Evolutionary conservation across 306 rosid genomes (phyloP).

Genomic region (Ammopiptanthus mongolicus): DNA sequence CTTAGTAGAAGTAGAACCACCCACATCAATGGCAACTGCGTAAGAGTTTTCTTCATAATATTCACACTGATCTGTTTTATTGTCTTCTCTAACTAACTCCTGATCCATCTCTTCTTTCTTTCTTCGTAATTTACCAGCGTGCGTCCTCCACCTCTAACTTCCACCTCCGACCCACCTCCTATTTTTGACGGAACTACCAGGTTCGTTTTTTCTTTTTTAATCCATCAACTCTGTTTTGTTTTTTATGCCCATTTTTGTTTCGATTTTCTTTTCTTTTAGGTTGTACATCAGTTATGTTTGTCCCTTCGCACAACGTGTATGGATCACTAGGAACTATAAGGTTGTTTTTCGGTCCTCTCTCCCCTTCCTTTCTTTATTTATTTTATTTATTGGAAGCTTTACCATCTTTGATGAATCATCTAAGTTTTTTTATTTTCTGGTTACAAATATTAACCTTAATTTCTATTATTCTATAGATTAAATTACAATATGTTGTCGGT

Average conservation of each 20-base stretch:
- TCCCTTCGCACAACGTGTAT: slow-evolving; percentile 62
- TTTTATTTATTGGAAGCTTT: neutral
- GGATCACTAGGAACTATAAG: slow-evolving; percentile 62
- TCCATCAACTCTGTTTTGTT: neutral
- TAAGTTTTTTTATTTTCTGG: neutral
- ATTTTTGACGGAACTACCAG: slow-evolving; percentile 58
- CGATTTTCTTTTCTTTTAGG: slow-evolving; percentile 20
- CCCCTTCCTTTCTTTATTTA: neutral
- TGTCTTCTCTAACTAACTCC: neutral
- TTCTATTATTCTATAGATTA: too few relatives aligned
- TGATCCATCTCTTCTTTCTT: too few relatives aligned
- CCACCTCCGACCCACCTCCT: slow-evolving; percentile 45
- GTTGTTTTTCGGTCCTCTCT: slow-evolving; percentile 18
- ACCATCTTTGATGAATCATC: neutral
- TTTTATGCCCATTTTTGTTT: neutral
- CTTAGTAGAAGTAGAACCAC: too few relatives aligned
- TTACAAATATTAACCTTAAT: neutral
- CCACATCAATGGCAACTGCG: slow-evolving; percentile 21
- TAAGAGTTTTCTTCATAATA: neutral
- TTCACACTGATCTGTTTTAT: neutral
- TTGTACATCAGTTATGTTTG: slow-evolving; percentile 36
- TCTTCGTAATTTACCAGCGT: neutral
- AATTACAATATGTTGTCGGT: too few relatives aligned
- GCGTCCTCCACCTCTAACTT: slow-evolving; percentile 31
- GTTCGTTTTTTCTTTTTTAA: slow-evolving; percentile 23